These are phyloP conservation scores for Globisporangium megalacanthum DNA, from an alignment of 352 stramenopile genomes.

Conservation along the genomic window DNA sequence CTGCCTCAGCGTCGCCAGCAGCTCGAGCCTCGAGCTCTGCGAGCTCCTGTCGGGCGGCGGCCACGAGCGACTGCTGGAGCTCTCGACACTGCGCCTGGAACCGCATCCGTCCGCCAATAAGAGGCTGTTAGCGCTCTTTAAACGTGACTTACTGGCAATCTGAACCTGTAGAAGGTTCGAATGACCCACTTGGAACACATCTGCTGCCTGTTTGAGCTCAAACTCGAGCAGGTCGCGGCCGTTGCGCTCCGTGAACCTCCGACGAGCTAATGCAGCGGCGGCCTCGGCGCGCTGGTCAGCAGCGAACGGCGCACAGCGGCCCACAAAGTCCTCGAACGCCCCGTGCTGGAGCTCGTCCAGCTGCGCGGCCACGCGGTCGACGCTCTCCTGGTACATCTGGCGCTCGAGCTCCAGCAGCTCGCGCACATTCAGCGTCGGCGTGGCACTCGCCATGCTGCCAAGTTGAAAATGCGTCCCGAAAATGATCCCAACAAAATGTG, in stretches of 20 bases:
- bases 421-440: slow-evolving; percentile 42
- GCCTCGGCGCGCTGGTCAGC: slow-evolving; percentile 39
- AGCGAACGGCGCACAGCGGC: slow-evolving; percentile 55
- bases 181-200: slow-evolving; percentile 32
- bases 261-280: slow-evolving; percentile 41
- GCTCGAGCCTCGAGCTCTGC: slow-evolving; percentile 14
- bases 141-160: not conserved
- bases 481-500: too few species aligned
- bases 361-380: slow-evolving; percentile 51
- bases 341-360: slow-evolving; percentile 41
- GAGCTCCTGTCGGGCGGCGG: slow-evolving; percentile 11
- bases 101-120: not conserved
- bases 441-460: not conserved
- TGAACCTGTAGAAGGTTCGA: not conserved
- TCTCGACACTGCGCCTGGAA: slow-evolving; percentile 15
- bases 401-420: slow-evolving; percentile 76
- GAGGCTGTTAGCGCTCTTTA: too few species aligned
- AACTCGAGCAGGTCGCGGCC: slow-evolving; percentile 58
- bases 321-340: slow-evolving; percentile 53
- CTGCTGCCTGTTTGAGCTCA: slow-evolving; percentile 66
- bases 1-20: not conserved
- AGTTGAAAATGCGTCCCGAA: too few species aligned
- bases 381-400: slow-evolving; percentile 81
- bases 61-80: slow-evolving; percentile 25
- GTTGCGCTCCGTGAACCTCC: slow-evolving; percentile 51